Conservation (phyloP, 345 rosid species). For the Citrus hindsii region DNA sequence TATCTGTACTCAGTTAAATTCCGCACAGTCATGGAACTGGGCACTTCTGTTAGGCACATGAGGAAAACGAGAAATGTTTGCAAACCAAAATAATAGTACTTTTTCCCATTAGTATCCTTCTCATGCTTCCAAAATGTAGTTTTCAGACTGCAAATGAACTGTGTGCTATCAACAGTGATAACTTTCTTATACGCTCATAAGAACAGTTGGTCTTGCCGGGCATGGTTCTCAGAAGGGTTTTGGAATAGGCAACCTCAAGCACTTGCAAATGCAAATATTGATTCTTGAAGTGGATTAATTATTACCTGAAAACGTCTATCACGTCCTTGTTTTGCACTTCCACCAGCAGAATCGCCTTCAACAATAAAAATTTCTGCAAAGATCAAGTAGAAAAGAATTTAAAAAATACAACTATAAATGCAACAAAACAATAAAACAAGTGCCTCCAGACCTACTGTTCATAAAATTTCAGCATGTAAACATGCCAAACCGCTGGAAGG, state of each 20-base stretch:
- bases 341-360: conserved; percentile 99
- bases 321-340: conserved; percentile 99
- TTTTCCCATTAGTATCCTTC: background rate
- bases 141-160: background rate
- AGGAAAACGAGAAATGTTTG: background rate
- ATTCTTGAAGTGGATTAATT: background rate
- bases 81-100: background rate
- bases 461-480: background rate
- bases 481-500: background rate
- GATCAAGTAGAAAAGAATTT: background rate
- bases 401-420: background rate
- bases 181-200: background rate
- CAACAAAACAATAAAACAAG: background rate
- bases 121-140: background rate
- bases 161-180: background rate
- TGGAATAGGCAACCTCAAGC: background rate
- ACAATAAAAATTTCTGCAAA: conserved; percentile 91
- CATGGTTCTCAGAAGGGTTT: background rate
- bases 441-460: background rate
- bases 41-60: background rate
- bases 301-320: conserved; percentile 97
- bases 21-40: background rate
- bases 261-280: background rate
- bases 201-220: background rate
- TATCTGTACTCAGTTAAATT: background rate